Evolutionary conservation across 345 rosid species (phyloP).

Genomic region (Moricandia arvensis): DNA sequence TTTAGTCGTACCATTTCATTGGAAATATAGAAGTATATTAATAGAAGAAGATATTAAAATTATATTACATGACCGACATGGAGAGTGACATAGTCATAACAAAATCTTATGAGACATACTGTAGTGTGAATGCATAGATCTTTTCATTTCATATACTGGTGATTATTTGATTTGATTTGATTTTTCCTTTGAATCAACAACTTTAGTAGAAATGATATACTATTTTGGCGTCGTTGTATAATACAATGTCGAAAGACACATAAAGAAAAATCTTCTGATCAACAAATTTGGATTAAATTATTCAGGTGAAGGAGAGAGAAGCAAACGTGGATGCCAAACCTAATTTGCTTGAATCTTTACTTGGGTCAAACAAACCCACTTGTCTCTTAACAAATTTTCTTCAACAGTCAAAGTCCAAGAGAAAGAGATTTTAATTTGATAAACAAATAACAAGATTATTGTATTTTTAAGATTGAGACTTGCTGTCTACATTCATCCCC

Average conservation of each 20-base stretch:
- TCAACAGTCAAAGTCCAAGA: background rate
- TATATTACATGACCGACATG: background rate
- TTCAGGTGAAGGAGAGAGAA: background rate
- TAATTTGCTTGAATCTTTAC: background rate
- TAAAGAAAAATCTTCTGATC: background rate
- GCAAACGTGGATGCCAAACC: background rate
- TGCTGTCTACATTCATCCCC: slow-evolving; percentile 1
- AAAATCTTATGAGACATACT: background rate
- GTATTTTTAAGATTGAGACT: background rate
- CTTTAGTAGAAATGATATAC: background rate
- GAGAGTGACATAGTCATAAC: background rate
- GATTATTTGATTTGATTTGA: background rate
- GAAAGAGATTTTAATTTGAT: background rate
- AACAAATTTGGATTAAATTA: background rate
- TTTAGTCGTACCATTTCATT: no score
- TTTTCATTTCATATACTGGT: background rate
- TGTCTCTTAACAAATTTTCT: background rate
- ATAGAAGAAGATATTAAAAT: background rate
- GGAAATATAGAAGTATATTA: background rate
- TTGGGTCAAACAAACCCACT: background rate
- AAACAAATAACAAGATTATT: background rate
- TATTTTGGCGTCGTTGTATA: background rate
- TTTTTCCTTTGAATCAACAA: background rate
- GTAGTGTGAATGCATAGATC: background rate
- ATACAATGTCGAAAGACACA: background rate